Percentiles rank a stretch among this genome's conserved stretches.
Evolutionary conservation across 1,139 yeast species (phyloP).

Genomic region (Debaryomyces fabryi): DNA sequence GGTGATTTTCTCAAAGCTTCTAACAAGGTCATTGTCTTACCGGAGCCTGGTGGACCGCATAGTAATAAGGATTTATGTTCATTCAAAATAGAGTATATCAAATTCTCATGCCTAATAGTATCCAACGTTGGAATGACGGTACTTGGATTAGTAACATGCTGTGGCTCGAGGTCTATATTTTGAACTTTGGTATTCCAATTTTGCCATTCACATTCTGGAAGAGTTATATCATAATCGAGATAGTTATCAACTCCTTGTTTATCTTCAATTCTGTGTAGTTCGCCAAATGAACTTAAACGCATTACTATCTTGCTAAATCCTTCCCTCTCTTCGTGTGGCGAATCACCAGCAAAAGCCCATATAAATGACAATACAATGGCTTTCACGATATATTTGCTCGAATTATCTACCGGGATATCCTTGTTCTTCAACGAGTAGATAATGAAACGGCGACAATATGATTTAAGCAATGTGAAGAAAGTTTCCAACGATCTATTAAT

Average conservation of each 20-base stretch:
- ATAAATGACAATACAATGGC: slow-evolving; percentile 47
- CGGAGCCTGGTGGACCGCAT: slow-evolving; percentile 98
- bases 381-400: slow-evolving; percentile 36
- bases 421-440: slow-evolving; percentile 15
- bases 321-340: slow-evolving; percentile 40
- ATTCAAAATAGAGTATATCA: slow-evolving; percentile 59
- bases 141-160: slow-evolving; percentile 63
- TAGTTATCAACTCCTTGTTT: slow-evolving; percentile 9
- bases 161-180: slow-evolving; percentile 56
- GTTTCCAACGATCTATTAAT: slow-evolving; percentile 43
- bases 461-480: slow-evolving; percentile 29
- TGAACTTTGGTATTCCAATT: slow-evolving; percentile 51
- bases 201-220: slow-evolving; percentile 54
- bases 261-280: slow-evolving; percentile 16
- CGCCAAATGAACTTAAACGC: slow-evolving; percentile 19
- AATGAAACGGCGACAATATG: slow-evolving; percentile 26
- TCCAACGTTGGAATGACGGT: slow-evolving; percentile 79
- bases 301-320: slow-evolving; percentile 39
- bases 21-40: slow-evolving; percentile 89
- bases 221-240: slow-evolving; percentile 50
- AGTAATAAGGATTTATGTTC: slow-evolving; percentile 66
- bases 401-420: slow-evolving; percentile 21
- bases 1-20: slow-evolving; percentile 65
- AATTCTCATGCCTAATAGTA: slow-evolving; percentile 66
- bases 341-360: slow-evolving; percentile 78